Base-by-base conservation (phyloP, 75 land plant species). In the Sequoia sempervirens region DNA sequence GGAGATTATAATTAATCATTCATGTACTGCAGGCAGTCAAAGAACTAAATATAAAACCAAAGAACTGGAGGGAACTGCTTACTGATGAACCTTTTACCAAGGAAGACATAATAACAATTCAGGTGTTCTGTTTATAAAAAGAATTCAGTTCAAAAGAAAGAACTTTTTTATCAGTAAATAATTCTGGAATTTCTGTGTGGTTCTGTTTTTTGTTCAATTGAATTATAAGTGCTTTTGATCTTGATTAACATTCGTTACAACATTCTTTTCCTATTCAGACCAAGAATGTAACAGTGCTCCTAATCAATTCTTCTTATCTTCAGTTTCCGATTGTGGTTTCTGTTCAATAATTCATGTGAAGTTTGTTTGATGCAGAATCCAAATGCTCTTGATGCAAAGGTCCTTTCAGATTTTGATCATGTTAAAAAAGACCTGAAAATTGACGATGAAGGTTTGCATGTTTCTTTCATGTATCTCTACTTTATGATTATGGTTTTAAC, bases 21-120 rank as follows among this genome's bases (percentile, higher is more conserved):
- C 4, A 10, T 18, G 14, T 85, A 66, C 4, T 89, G 53, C 87
- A 96, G 98, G 99, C 99, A 84, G 85, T 97, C 46, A 92, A 90
- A 84, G 99, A 97, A 84, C 88, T 97, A 72, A 97, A 97, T 88
- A 34, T 97, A 52, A 97, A 97, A 87, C 87, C 96, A 3, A 97
- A 95, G 84, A 95, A 95, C 85, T 97, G 98, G 99, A 95, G 88
- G 86, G 99, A 97, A 86, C 91, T 97, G 43, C 92, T 97, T 14
- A 97, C 99, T 14, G 98, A 97, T 87, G 99, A 97, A 84, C 92
- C 94, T 30, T 95, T 97, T 84, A 90, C 89, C 9, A 95, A 84
- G 83, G 94, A 91, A 8, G 99, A 97, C 68, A 75, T 97, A 47
- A 95, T 97, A 79, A 97, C 99, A 18, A 95, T 97, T 85, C 99